Conservation (phyloP, 2,329 filamentous ascomycete species). For the Penicillium expansum region DNA sequence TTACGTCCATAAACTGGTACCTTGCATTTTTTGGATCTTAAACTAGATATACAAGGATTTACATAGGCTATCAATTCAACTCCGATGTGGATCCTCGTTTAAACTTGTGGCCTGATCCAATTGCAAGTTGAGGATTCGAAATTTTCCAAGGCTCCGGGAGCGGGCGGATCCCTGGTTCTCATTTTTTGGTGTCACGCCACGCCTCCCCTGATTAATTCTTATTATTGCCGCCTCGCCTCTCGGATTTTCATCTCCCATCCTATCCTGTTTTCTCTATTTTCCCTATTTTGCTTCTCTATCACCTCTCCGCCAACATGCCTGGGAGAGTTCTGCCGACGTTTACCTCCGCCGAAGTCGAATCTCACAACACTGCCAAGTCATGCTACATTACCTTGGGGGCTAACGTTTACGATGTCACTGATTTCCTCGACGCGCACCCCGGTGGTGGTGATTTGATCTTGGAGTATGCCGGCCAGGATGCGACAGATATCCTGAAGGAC, state of each 20-base stretch:
- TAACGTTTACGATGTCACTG: conserved; percentile 93
- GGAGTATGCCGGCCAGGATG: conserved; percentile 85
- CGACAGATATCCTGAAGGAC: conserved; percentile 78
- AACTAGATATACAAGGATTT: background rate
- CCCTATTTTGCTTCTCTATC: background rate
- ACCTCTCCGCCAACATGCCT: conserved; percentile 59
- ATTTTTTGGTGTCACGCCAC: conserved; percentile 24
- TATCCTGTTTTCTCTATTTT: background rate
- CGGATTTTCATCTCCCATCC: background rate
- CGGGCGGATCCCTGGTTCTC: conserved; percentile 14
- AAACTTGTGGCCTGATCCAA: conserved; percentile 1
- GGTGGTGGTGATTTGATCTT: conserved; percentile 85
- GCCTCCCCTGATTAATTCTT: conserved; percentile 20
- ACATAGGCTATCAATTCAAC: background rate
- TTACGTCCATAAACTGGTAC: background rate
- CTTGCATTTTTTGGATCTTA: background rate
- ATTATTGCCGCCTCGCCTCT: background rate
- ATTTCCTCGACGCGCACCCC: conserved; percentile 86
- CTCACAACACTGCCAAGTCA: conserved; percentile 74
- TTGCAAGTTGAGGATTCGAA: background rate
- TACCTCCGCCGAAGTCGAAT: conserved; percentile 73
- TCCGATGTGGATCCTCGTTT: background rate
- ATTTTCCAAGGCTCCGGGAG: conserved; percentile 14
- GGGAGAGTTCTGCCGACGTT: conserved; percentile 79
- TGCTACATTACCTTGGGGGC: conserved; percentile 90